phyloP scores from a whole-genome alignment of 2,329 filamentous ascomycete genomes.

The Fusarium sp. region DNA sequence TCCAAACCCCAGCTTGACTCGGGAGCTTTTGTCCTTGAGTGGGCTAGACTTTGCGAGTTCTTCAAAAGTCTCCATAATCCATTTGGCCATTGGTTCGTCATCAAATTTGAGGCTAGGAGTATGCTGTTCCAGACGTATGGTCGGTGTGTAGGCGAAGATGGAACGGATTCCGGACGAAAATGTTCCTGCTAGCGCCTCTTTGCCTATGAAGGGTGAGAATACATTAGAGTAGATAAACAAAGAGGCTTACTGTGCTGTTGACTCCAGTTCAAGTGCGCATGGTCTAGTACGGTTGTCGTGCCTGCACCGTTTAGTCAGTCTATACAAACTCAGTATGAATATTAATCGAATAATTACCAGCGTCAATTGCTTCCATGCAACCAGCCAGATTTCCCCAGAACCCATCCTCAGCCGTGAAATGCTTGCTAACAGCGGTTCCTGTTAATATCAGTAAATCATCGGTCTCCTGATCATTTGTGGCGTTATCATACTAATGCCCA shows the following conservation, averaged over 20 bases:
- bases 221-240: neutral
- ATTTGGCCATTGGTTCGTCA: neutral
- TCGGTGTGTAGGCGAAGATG: constrained; percentile 18
- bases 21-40: neutral
- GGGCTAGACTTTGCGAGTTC: neutral
- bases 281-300: constrained; percentile 32
- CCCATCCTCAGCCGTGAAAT: constrained; percentile 2
- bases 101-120: constrained; percentile 1
- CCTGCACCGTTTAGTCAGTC: neutral
- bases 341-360: neutral
- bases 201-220: neutral
- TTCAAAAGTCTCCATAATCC: constrained; percentile 18
- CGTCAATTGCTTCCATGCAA: constrained; percentile 29
- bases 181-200: constrained; percentile 11
- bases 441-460: neutral
- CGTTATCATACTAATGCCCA: constrained; percentile 15
- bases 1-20: constrained; percentile 21
- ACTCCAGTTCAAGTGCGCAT: constrained; percentile 27
- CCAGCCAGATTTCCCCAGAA: constrained; percentile 37
- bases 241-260: neutral
- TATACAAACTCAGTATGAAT: neutral
- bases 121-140: neutral
- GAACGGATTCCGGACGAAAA: constrained; percentile 14
- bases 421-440: constrained; percentile 2
- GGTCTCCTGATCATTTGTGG: fast-evolving